Evolutionary conservation across 306 rosid species (phyloP).

Genomic region (Macrotyloma uniflorum): DNA sequence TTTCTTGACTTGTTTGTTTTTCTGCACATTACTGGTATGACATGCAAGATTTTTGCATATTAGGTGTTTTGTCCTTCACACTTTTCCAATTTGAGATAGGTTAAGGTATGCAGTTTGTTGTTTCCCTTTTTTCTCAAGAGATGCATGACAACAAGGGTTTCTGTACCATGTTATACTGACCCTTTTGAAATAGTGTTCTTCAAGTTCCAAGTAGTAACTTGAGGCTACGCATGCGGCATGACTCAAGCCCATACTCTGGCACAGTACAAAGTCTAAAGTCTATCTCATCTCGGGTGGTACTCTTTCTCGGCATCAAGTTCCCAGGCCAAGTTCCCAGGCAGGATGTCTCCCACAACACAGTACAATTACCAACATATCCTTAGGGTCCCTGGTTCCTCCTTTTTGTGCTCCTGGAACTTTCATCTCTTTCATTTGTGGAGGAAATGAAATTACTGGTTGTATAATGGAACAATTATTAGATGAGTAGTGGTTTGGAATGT

Average conservation of each 20-base stretch:
- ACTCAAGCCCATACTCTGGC: conserved; percentile 13
- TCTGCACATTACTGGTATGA: too few species aligned
- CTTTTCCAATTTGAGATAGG: background rate
- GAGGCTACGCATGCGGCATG: conserved; percentile 17
- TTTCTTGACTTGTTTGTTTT: too few species aligned
- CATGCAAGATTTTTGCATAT: too few species aligned
- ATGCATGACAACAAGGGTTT: background rate
- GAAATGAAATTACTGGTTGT: too few species aligned
- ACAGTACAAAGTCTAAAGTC: background rate
- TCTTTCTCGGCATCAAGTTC: conserved; percentile 51
- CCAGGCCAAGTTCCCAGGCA: conserved; percentile 60
- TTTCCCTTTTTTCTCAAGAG: background rate
- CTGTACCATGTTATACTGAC: background rate
- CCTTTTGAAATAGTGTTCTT: background rate
- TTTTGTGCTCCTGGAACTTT: too few species aligned
- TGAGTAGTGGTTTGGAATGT: too few species aligned
- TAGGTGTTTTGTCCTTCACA: background rate
- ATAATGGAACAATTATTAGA: too few species aligned
- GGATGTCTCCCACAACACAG: background rate
- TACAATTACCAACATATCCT: conserved; percentile 46
- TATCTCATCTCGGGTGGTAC: conserved; percentile 45
- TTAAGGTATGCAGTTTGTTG: background rate
- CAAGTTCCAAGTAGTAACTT: conserved; percentile 4
- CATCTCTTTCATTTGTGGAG: too few species aligned
- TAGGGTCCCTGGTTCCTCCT: too few species aligned